Conservation (phyloP, 306 rosid genomes). For the Pyrus communis region DNA sequence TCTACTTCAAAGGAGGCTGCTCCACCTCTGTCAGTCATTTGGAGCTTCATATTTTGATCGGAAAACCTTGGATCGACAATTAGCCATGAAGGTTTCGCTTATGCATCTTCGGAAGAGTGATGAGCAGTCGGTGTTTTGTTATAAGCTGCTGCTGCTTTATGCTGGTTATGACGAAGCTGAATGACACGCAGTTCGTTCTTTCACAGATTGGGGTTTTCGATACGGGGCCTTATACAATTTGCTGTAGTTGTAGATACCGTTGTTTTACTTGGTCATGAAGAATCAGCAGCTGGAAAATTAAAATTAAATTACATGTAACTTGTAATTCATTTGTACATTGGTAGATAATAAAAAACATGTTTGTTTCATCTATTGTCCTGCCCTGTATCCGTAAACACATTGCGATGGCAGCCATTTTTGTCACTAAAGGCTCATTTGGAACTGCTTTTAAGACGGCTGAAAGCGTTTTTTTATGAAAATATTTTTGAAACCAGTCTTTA, state of each 20-base stretch:
- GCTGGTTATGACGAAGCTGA: neutral
- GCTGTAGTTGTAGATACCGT: conserved; percentile 1
- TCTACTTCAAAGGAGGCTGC: neutral
- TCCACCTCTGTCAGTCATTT: neutral
- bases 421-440: too few species aligned
- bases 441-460: too few species aligned
- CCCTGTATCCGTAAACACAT: neutral
- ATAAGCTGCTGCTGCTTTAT: neutral
- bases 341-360: neutral
- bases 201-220: neutral
- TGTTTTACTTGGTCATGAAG: conserved; percentile 2
- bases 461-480: too few species aligned
- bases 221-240: neutral
- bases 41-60: neutral
- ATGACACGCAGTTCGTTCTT: neutral
- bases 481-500: too few species aligned
- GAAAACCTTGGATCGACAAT: neutral
- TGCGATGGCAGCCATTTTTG: neutral
- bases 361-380: neutral
- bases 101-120: neutral
- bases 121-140: neutral
- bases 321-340: conserved; percentile 2
- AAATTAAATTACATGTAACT: neutral
- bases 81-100: neutral
- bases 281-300: neutral